Evolutionary conservation across 1,139 yeast genomes (phyloP).

Genomic region (Yamadazyma dendronema): DNA sequence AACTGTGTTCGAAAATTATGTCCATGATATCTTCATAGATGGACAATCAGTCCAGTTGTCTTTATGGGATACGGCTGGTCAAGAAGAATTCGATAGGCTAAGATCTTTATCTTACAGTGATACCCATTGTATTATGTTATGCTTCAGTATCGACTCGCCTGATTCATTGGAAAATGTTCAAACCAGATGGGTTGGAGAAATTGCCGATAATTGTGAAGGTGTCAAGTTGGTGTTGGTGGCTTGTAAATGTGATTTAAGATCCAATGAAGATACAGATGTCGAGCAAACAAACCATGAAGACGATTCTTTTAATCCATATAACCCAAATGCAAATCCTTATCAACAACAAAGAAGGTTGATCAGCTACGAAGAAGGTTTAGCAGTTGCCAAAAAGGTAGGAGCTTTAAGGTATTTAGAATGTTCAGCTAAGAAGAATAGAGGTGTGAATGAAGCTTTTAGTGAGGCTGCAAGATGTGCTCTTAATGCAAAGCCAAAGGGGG

Average conservation of each 20-base stretch:
- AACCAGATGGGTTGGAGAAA: slow-evolving; percentile 93
- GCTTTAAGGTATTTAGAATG: slow-evolving; percentile 88
- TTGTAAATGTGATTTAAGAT: slow-evolving; percentile 87
- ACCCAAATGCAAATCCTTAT: slow-evolving; percentile 25
- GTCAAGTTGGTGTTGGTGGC: slow-evolving; percentile 93
- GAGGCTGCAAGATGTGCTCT: slow-evolving; percentile 97
- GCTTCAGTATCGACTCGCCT: slow-evolving; percentile 90
- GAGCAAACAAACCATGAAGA: slow-evolving; percentile 28
- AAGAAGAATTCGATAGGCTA: slow-evolving; percentile 93
- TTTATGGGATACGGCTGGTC: slow-evolving; percentile 99
- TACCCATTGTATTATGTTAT: slow-evolving; percentile 94
- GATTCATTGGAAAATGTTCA: slow-evolving; percentile 95
- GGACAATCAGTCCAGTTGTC: slow-evolving; percentile 91
- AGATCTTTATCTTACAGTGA: slow-evolving; percentile 89
- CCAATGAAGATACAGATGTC: slow-evolving; percentile 35
- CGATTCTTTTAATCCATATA: slow-evolving; percentile 35
- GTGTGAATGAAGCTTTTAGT: slow-evolving; percentile 95
- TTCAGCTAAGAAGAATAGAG: slow-evolving; percentile 90
- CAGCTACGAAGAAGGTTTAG: slow-evolving; percentile 33
- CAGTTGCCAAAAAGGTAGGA: slow-evolving; percentile 81
- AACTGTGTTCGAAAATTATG: slow-evolving; percentile 95
- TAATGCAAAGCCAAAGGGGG: slow-evolving; percentile 81
- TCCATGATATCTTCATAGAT: slow-evolving; percentile 94
- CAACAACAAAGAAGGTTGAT: slow-evolving; percentile 55
- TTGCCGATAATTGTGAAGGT: slow-evolving; percentile 95